phyloP scores from a whole-genome alignment of 257 asterid species.

The Leonotis leonurus region DNA sequence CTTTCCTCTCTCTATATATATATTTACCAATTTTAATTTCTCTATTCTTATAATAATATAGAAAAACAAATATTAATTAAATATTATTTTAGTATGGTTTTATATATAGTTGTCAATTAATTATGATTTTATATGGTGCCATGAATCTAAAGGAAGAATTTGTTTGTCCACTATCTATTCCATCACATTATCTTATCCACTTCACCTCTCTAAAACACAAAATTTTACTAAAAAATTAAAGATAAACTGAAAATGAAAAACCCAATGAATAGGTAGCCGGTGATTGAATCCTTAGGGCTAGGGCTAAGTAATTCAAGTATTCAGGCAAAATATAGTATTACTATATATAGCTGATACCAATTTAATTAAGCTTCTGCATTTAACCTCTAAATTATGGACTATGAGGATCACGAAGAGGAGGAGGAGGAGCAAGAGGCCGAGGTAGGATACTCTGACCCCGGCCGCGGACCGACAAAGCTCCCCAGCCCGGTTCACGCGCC shows the following conservation, averaged over 20 bases:
- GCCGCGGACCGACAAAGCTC: conserved; percentile 16
- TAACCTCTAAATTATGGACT: conserved; percentile 40
- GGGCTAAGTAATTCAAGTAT: conserved; percentile 21
- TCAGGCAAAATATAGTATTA: conserved; percentile 5
- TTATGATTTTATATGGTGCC: too few species aligned
- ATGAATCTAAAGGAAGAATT: conserved; percentile 7
- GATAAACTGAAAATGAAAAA: not conserved
- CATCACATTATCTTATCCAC: conserved; percentile 33
- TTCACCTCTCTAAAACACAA: conserved; percentile 18
- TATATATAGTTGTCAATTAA: not conserved
- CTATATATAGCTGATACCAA: conserved; percentile 14
- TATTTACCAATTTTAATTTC: too few species aligned
- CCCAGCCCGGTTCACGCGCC: conserved; percentile 23
- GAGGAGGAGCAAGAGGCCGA: conserved; percentile 44
- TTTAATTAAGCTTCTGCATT: conserved; percentile 11
- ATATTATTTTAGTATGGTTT: not conserved
- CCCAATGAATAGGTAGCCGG: conserved; percentile 19
- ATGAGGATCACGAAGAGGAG: conserved; percentile 52
- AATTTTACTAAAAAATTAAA: too few species aligned
- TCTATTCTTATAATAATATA: too few species aligned
- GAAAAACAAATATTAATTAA: too few species aligned
- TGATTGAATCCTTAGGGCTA: conserved; percentile 14
- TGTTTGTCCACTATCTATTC: conserved; percentile 25
- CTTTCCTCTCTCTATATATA: too few species aligned
- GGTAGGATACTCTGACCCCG: conserved; percentile 25